Conservation (phyloP, 2,329 filamentous ascomycete species). For the Fusarium sp. region DNA sequence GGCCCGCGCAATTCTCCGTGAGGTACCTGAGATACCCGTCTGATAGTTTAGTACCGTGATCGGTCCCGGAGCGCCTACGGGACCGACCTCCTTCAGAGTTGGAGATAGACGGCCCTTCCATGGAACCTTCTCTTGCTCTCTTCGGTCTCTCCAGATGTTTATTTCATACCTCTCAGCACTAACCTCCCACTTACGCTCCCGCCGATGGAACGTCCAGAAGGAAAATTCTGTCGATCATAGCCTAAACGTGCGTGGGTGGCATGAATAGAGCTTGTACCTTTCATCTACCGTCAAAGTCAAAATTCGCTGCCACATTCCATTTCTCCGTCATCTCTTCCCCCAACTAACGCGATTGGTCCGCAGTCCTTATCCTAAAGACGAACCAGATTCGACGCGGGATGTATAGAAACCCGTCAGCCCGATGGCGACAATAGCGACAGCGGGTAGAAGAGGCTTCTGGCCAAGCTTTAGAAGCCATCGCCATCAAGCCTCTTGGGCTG, state of each 20-base stretch:
- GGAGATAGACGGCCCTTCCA: conserved; percentile 1
- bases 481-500: conserved; percentile 2
- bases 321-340: background rate
- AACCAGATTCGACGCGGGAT: background rate
- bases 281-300: conserved; percentile 18
- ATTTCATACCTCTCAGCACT: conserved; percentile 13
- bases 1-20: background rate
- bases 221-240: conserved; percentile 5
- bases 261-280: background rate
- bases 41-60: background rate
- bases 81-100: background rate
- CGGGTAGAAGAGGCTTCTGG: conserved; percentile 24
- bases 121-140: conserved; percentile 19
- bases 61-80: conserved; percentile 5
- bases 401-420: background rate
- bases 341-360: background rate
- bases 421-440: background rate
- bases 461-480: conserved; percentile 19
- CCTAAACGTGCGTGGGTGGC: conserved; percentile 13
- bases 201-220: conserved; percentile 35
- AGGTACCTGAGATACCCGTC: conserved; percentile 15
- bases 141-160: conserved; percentile 21
- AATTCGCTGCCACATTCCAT: conserved; percentile 33
- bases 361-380: conserved; percentile 9
- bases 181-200: conserved; percentile 9